Percentiles rank a stretch among this genome's conserved stretches.
Conservation (phyloP, 345 rosid genomes). For the Euphorbia pulcherrima region DNA sequence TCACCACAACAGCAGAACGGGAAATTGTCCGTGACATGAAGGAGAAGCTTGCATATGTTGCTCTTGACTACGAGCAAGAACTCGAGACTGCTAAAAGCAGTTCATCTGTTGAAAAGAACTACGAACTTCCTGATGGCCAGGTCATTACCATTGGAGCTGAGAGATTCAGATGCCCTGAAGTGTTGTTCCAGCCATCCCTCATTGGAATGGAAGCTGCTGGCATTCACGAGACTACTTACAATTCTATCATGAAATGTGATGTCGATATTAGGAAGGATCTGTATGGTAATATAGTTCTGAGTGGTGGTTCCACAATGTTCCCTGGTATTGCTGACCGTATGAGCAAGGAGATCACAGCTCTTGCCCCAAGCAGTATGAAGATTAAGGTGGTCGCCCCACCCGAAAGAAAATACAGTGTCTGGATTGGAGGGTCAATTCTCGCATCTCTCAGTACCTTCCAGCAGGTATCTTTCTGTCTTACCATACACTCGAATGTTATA, state of each 20-base stretch:
- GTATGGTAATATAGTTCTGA: constrained; percentile 34
- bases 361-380: constrained; percentile 19
- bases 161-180: constrained; percentile 33
- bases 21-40: constrained; percentile 37
- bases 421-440: constrained; percentile 11
- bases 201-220: constrained; percentile 18
- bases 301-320: constrained; percentile 34
- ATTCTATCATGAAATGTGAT: not conserved
- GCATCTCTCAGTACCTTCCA: constrained; percentile 28
- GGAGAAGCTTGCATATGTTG: constrained; percentile 31
- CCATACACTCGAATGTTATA: not conserved
- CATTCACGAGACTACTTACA: not conserved
- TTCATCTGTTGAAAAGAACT: constrained; percentile 28
- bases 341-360: constrained; percentile 32
- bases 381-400: not conserved
- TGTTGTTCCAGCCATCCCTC: constrained; percentile 31
- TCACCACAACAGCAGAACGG: constrained; percentile 35
- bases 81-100: constrained; percentile 29
- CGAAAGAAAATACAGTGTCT: not conserved
- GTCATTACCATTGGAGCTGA: constrained; percentile 32
- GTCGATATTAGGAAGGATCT: constrained; percentile 19
- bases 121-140: constrained; percentile 16
- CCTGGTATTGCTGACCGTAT: constrained; percentile 32
- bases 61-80: constrained; percentile 29
- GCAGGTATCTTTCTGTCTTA: constrained; percentile 9